Base-by-base conservation (phyloP, 768 basidiomycete species). In the Rhodotorula taiwanensis region DNA sequence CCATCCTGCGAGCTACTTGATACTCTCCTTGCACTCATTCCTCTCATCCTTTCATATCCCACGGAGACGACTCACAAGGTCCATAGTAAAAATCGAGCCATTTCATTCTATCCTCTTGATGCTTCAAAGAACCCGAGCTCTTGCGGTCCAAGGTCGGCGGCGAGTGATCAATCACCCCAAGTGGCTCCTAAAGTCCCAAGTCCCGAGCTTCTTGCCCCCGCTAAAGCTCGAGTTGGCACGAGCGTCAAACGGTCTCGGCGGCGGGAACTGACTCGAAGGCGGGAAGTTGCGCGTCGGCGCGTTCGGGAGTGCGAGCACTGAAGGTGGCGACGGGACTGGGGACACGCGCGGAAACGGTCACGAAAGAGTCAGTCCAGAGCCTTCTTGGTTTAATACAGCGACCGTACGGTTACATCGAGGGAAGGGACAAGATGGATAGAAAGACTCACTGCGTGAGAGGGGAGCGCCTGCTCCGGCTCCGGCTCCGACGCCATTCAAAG, bases 261-360 rank as follows among this genome's bases (percentile, higher is more conserved):
- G 55, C n/a, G 67, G 67, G 52, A 68, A 68, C 47, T 64, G 62
- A 0, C 16, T 11, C 23, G 48, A 52, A 4, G 62, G 43, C 18
- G 67, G 67, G 62, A 69, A 69, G 33, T 39, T 64, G 4, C 67
- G 28, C 25, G 67, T 69, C 20, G 67, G 67, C n/a, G 67, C 67
- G 27, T 60, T 61, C 6, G 67, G 67, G 30, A 69, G 55, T 3
- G 67, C 67, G 31, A 68, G 54, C 8, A 48, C 33, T 9, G 34
- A 8, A 0, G 67, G 54, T 0, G 67, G 67, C 11, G 62, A 60
- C 18, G 67, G 61, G 45, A 67, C 61, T 67, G 57, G n/a, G 45
- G 3, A 25, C 6, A 16, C 4, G 36, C 15, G 0, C 8, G 16
- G n/a, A n/a, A n/a, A n/a, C 1, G 15, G 28, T 4, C 14, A n/a